Evolutionary conservation across 1,284 basidiomycete genomes (phyloP), one percentile per base, ranked within the genome.

Genomic region (Trametes sp.): DNA sequence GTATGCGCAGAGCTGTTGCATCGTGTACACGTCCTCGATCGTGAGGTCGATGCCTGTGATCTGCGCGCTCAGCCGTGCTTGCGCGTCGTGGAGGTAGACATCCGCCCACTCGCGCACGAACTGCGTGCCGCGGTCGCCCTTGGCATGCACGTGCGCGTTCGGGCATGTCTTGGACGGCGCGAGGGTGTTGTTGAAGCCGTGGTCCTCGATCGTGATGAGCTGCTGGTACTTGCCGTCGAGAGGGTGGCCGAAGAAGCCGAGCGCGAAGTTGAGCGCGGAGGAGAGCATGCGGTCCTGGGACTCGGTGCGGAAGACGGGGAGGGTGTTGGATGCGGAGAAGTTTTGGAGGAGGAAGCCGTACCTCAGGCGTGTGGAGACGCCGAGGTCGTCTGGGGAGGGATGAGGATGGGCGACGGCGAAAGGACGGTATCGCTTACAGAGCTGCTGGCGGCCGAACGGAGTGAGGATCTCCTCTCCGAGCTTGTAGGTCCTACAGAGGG

Each of bases 221-320:
- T 93, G 88, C 54, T 92, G 84, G 70, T 94, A 95, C 74, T 94
- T 87, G 19, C 85, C 84, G 16, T 92, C 85, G 44, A 88, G 80
- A 13, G 94, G 93, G 67, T 90, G 89, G 1, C 93, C 93, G 72
- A 95, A 96, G 82, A 96, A 94, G 0, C 93, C 94, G 46, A 93
- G 80, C 2, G 92, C 93, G 71, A 95, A 95, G 75, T 95, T 95
- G 65, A 90, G 75, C 0, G 92, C 92, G 8, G 93, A 94, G 36
- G 89, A 81, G 28, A 92, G 83, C 92, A 95, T 95, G 33, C 93
- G 89, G 74, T 94, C 87, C 85, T 94, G 90, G 2, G 92, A 94
- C 75, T 93, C 93, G 0, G 94, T 95, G 50, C 95, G 87, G 78
- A 96, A 94, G 13, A 96, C 91, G 6, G 94, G 92, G 46, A 94